Conservation (phyloP, 805 yeast species). For the Wickerhamiella sergipiensis region DNA sequence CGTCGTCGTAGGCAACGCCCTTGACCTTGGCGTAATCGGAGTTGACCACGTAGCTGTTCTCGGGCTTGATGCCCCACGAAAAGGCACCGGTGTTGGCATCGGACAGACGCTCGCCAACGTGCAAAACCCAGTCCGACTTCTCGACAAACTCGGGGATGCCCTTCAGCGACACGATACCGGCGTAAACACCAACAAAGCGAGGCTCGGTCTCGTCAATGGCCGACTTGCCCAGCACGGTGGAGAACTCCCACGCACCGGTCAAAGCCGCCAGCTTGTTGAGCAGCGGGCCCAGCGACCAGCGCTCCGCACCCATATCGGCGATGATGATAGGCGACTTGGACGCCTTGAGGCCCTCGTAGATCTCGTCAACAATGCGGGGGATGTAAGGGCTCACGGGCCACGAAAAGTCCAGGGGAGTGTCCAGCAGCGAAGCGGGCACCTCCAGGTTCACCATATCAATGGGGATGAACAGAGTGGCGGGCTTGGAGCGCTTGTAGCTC, state of each 20-base stretch:
- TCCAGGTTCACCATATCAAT: constrained; percentile 42
- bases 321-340: constrained; percentile 50
- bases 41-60: constrained; percentile 36
- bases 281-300: constrained; percentile 29
- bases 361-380: constrained; percentile 28
- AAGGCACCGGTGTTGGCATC: constrained; percentile 62
- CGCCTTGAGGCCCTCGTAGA: constrained; percentile 38
- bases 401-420: constrained; percentile 22
- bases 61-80: constrained; percentile 33
- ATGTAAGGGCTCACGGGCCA: constrained; percentile 21
- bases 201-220: constrained; percentile 55
- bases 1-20: constrained; percentile 27
- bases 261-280: constrained; percentile 34
- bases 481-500: constrained; percentile 47
- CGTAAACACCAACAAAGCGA: constrained; percentile 58
- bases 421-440: constrained; percentile 28
- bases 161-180: constrained; percentile 41
- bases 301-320: constrained; percentile 56
- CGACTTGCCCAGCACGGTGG: constrained; percentile 60
- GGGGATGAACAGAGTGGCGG: constrained; percentile 76
- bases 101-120: constrained; percentile 53
- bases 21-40: constrained; percentile 41
- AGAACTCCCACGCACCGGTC: constrained; percentile 42
- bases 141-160: constrained; percentile 37
- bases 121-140: constrained; percentile 52